phyloP scores from a whole-genome alignment of 331 rosid genomes.

The Stylosanthes scabra region DNA sequence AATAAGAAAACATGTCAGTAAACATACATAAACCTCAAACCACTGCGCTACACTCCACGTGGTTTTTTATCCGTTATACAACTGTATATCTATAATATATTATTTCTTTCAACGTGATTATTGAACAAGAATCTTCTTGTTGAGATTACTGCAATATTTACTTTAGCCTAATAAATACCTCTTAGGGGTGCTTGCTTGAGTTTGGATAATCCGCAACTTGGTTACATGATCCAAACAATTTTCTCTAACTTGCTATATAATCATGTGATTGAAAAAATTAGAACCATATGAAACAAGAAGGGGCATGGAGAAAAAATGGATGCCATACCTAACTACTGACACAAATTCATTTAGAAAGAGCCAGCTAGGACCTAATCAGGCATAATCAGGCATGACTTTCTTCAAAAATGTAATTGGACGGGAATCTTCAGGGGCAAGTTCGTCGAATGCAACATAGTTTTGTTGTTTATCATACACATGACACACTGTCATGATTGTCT shows the following conservation, averaged over 20 bases:
- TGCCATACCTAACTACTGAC: constrained; percentile 50
- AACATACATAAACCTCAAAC: constrained; percentile 34
- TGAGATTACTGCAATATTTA: constrained; percentile 40
- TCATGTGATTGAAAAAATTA: constrained; percentile 20
- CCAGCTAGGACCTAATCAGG: constrained; percentile 59
- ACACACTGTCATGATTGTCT: constrained; percentile 90
- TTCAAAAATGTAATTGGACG: constrained; percentile 71
- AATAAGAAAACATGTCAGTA: constrained; percentile 37
- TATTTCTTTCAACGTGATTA: constrained; percentile 32
- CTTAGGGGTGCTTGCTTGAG: constrained; percentile 26
- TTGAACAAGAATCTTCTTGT: constrained; percentile 40
- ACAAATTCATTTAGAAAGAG: constrained; percentile 38
- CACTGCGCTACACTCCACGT: constrained; percentile 36
- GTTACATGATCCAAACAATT: constrained; percentile 29
- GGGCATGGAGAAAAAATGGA: constrained; percentile 39
- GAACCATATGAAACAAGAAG: constrained; percentile 19
- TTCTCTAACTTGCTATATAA: constrained; percentile 26
- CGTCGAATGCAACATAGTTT: constrained; percentile 76
- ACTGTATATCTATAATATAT: constrained; percentile 20
- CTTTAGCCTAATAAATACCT: constrained; percentile 46
- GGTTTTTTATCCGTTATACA: constrained; percentile 49
- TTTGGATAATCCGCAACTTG: constrained; percentile 44
- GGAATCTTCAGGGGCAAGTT: constrained; percentile 77
- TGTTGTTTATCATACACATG: constrained; percentile 78
- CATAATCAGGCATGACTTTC: constrained; percentile 86